Conservation (phyloP, 164 flowering plant species). For the Vitis cinerea region DNA sequence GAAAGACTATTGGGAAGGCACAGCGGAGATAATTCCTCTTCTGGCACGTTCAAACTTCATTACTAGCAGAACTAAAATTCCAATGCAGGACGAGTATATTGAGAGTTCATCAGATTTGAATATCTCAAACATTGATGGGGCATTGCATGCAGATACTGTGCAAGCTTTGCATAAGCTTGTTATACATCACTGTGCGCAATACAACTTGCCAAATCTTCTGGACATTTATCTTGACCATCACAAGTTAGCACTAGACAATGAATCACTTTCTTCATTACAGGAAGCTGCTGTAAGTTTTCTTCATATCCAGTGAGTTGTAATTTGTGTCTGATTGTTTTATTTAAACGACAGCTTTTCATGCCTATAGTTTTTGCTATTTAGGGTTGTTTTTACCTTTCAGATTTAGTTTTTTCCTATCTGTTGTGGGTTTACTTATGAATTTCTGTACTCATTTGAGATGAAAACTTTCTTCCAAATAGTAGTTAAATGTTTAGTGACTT, state of each 20-base stretch:
- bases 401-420: neutral
- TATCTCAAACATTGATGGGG: conserved; percentile 21
- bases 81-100: conserved; percentile 24
- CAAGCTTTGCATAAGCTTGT: conserved; percentile 68
- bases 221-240: conserved; percentile 84
- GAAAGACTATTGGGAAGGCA: conserved; percentile 78
- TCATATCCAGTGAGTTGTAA: conserved; percentile 16
- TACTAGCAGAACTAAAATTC: conserved; percentile 14
- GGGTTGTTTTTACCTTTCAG: neutral
- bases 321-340: conserved; percentile 1
- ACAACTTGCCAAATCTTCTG: conserved; percentile 80
- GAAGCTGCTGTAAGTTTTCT: conserved; percentile 83
- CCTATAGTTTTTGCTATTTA: neutral
- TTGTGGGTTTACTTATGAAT: neutral
- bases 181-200: conserved; percentile 55
- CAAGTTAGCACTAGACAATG: conserved; percentile 55
- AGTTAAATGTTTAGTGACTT: too few relatives aligned
- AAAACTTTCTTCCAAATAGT: neutral
- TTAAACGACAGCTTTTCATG: neutral
- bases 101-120: conserved; percentile 28
- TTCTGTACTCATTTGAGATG: neutral
- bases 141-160: conserved; percentile 29
- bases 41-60: conserved; percentile 79
- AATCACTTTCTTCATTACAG: conserved; percentile 46
- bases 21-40: conserved; percentile 59